Conservation (phyloP, 176 grass and related monocot genomes). For the Juncus effusus region DNA sequence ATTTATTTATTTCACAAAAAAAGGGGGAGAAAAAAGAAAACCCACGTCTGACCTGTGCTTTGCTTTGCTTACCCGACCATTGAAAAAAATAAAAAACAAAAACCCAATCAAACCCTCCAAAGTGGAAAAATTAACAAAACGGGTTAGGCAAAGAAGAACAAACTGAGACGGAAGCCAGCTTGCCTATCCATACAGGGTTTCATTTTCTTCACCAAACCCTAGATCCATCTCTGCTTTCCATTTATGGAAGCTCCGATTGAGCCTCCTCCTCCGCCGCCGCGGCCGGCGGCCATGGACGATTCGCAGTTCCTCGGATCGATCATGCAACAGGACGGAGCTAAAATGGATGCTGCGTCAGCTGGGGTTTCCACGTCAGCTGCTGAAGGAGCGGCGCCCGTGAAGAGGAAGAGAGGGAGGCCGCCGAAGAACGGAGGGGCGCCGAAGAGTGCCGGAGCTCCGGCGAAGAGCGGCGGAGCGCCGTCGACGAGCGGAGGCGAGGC, state of each 20-base stretch:
- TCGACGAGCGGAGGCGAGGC: conserved; percentile 9
- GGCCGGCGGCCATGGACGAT: conserved; percentile 26
- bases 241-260: conserved; percentile 24
- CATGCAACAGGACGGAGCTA: conserved; percentile 31
- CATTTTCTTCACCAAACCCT: conserved; percentile 29
- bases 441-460: conserved; percentile 5
- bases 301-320: conserved; percentile 55
- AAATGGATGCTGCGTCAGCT: neutral
- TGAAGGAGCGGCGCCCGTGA: conserved; percentile 23
- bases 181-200: conserved; percentile 12
- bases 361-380: neutral
- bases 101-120: conserved; percentile 7
- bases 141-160: conserved; percentile 25
- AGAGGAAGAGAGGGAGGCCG: conserved; percentile 86
- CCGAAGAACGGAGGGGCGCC: conserved; percentile 57
- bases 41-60: neutral
- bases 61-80: neutral
- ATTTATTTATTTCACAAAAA: too few relatives aligned
- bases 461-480: neutral
- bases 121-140: conserved; percentile 1
- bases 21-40: too few relatives aligned
- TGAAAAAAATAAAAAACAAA: conserved; percentile 16
- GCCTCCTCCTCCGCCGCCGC: conserved; percentile 17
- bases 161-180: conserved; percentile 15
- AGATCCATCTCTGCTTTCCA: conserved; percentile 22